These are phyloP conservation scores for Paramyrothecium roridum DNA, from an alignment of 2,329 filamentous ascomycete genomes.

Conservation along the genomic window DNA sequence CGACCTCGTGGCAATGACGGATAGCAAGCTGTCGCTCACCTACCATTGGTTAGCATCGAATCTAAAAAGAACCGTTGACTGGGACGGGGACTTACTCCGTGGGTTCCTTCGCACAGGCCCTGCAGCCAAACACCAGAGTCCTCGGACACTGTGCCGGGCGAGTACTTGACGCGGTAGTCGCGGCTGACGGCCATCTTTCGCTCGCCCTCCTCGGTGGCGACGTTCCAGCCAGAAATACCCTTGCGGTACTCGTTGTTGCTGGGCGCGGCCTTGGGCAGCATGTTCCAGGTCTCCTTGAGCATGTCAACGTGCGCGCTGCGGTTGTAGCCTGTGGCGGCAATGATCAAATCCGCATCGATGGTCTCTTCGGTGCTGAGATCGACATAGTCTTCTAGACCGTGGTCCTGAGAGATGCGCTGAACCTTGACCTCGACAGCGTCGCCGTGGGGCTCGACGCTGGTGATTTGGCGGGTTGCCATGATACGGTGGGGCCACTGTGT, in stretches of 20 bases:
- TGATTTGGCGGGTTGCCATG: conserved; percentile 64
- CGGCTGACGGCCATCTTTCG: conserved; percentile 64
- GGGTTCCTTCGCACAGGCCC: conserved; percentile 88
- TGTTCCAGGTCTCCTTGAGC: conserved; percentile 60
- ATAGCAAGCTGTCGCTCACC: conserved; percentile 79
- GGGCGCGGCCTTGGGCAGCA: conserved; percentile 57
- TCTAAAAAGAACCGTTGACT: conserved; percentile 1
- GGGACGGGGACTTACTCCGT: conserved; percentile 66
- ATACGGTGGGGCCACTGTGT: conserved; percentile 80
- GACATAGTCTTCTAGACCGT: conserved; percentile 36
- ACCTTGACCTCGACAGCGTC: conserved; percentile 59
- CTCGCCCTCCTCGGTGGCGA: conserved; percentile 32
- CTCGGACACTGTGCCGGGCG: conserved; percentile 61
- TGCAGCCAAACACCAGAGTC: conserved; percentile 87
- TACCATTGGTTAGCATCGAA: conserved; percentile 27
- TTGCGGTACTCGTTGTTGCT: conserved; percentile 24
- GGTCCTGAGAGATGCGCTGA: conserved; percentile 36
- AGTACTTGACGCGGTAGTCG: conserved; percentile 76
- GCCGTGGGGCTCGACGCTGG: conserved; percentile 51
- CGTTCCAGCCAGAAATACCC: conserved; percentile 37
- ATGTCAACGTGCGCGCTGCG: conserved; percentile 76
- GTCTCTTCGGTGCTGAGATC: conserved; percentile 47
- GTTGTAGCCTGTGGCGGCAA: conserved; percentile 85
- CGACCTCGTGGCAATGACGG: conserved; percentile 70
- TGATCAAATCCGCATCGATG: conserved; percentile 74